phyloP scores from a whole-genome alignment of 2,329 filamentous ascomycete species.

The Cordyceps militaris region DNA sequence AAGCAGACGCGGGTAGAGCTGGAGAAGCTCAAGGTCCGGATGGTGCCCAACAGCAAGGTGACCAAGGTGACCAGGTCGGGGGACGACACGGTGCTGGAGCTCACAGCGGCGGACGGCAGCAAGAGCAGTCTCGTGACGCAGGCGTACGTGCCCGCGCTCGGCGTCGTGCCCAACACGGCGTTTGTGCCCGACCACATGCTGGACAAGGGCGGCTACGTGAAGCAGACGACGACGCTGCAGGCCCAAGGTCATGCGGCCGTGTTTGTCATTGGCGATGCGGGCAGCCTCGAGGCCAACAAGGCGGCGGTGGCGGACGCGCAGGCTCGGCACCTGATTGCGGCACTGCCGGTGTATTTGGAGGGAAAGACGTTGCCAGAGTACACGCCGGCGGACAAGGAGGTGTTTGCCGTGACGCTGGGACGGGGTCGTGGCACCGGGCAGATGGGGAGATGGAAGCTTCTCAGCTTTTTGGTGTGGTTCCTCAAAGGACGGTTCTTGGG shows the following conservation, averaged over 20 bases:
- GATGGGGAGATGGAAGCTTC: conserved; percentile 30
- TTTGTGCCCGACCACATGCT: conserved; percentile 34
- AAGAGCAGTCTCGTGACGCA: conserved; percentile 33
- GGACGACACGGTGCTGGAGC: conserved; percentile 27
- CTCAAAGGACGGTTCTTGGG: conserved; percentile 33
- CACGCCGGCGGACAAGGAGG: conserved; percentile 21
- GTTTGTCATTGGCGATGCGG: conserved; percentile 39
- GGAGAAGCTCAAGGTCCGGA: conserved; percentile 36
- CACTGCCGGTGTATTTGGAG: conserved; percentile 27
- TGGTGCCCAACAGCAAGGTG: conserved; percentile 34
- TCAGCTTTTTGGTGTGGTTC: conserved; percentile 32
- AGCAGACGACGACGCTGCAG: conserved; percentile 32
- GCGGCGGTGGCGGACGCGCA: conserved; percentile 27
- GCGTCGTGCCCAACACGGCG: conserved; percentile 36
- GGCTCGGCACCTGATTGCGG: conserved; percentile 27
- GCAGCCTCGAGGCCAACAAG: conserved; percentile 32
- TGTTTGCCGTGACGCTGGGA: conserved; percentile 34
- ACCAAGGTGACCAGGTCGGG: conserved; percentile 19
- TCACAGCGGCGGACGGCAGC: conserved; percentile 27
- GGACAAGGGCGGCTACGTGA: conserved; percentile 27
- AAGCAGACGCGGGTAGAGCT: conserved; percentile 33
- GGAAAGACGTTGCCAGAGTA: conserved; percentile 25
- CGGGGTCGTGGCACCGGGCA: conserved; percentile 33
- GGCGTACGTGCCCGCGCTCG: conserved; percentile 41
- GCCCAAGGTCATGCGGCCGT: conserved; percentile 31